Conservation (phyloP, 371 early-diverging fungal genomes). For the Rhizopus microsporus region DNA sequence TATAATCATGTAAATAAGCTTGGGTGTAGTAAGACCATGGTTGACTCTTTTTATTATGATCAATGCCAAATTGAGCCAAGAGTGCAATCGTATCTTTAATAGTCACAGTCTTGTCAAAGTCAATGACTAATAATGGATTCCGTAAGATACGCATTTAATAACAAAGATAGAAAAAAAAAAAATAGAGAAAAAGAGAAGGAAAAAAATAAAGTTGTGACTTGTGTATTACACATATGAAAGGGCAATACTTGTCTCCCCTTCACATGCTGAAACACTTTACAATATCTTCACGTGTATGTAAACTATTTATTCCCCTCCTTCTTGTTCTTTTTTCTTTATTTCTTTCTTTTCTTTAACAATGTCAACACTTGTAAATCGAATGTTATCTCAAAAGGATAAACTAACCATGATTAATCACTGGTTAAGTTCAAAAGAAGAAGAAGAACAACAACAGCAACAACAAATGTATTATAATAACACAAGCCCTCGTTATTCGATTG, state of each 20-base stretch:
- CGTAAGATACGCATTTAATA: not conserved
- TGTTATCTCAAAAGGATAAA: slow-evolving; percentile 24
- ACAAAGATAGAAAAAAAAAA: too few relatives aligned
- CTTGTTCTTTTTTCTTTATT: slow-evolving; percentile 7
- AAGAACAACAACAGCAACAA: slow-evolving; percentile 6
- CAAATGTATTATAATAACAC: slow-evolving; percentile 7
- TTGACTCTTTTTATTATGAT: slow-evolving; percentile 3
- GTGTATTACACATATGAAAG: too few relatives aligned
- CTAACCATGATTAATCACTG: slow-evolving; percentile 19
- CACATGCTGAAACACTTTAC: not conserved
- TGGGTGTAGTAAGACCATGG: slow-evolving; percentile 42
- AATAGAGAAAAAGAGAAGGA: not conserved
- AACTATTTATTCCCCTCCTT: not conserved
- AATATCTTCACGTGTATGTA: not conserved
- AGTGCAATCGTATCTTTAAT: slow-evolving; percentile 36
- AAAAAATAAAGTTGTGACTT: not conserved
- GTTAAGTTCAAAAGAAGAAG: slow-evolving; percentile 16
- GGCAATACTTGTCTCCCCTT: not conserved
- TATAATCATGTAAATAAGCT: slow-evolving; percentile 40
- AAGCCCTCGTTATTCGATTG: slow-evolving; percentile 24
- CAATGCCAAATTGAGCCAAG: slow-evolving; percentile 33
- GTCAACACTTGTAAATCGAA: slow-evolving; percentile 16
- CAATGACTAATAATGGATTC: slow-evolving; percentile 24
- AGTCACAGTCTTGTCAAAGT: slow-evolving; percentile 50
- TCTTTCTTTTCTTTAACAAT: slow-evolving; percentile 6